Evolutionary conservation across 164 flowering plant genomes (phyloP).

Genomic region (Annona cherimola): DNA sequence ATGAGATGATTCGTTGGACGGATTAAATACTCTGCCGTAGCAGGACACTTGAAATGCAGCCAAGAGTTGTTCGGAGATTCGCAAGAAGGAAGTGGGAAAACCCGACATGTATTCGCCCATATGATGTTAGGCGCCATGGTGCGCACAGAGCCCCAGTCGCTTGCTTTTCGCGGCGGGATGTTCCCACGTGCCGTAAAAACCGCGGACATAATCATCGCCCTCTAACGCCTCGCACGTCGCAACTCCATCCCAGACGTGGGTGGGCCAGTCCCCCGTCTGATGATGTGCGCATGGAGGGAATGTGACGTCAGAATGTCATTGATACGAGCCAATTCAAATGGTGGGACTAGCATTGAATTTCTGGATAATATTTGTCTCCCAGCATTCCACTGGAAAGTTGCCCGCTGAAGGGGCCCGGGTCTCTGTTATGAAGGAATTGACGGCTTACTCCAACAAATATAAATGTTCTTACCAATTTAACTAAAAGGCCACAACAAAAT

Average conservation of each 20-base stretch:
- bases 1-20: too few relatives aligned
- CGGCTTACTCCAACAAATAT: too few relatives aligned
- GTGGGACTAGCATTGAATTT: too few relatives aligned
- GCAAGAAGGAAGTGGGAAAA: neutral
- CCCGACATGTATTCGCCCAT: conserved; percentile 4
- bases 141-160: conserved; percentile 1
- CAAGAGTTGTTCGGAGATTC: neutral
- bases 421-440: too few relatives aligned
- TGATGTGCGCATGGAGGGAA: too few relatives aligned
- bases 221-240: neutral
- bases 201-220: neutral
- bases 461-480: too few relatives aligned
- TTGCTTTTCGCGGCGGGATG: neutral
- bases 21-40: neutral
- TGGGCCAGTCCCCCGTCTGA: neutral
- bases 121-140: neutral
- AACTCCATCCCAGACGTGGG: neutral
- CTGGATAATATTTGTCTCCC: too few relatives aligned
- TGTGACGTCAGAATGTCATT: too few relatives aligned
- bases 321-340: too few relatives aligned
- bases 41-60: neutral
- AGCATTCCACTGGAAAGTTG: too few relatives aligned
- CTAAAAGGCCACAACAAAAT: too few relatives aligned
- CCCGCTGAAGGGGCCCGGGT: too few relatives aligned
- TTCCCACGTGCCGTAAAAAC: conserved; percentile 1